These are phyloP conservation scores for Xerocomus brunneocitrinus DNA, from an alignment of 768 basidiomycete genomes.

Conservation along the genomic window DNA sequence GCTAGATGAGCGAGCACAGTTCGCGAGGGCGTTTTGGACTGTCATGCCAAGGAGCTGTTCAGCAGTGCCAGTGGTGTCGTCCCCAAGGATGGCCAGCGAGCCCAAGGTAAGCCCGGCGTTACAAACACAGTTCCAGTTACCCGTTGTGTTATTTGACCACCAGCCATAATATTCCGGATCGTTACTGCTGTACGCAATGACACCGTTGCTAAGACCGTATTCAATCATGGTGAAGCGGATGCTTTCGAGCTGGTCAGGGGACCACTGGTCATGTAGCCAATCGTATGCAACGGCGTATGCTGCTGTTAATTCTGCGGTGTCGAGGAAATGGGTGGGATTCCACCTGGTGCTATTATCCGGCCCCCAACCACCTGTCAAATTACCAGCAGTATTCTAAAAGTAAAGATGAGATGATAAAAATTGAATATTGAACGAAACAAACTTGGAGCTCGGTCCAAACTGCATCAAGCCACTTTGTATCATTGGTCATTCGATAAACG, in stretches of 20 bases:
- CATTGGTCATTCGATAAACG: conserved; percentile 84
- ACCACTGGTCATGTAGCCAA: conserved; percentile 89
- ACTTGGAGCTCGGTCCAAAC: conserved; percentile 81
- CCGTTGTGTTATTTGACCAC: conserved; percentile 71
- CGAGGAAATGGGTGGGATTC: conserved; percentile 91
- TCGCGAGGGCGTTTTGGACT: conserved; percentile 66
- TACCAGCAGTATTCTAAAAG: conserved; percentile 64
- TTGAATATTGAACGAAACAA: conserved; percentile 24
- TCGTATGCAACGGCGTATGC: conserved; percentile 94
- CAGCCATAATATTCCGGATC: conserved; percentile 50
- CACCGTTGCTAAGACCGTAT: conserved; percentile 71
- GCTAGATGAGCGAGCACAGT: conserved; percentile 62
- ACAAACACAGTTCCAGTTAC: conserved; percentile 99
- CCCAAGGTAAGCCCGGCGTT: conserved; percentile 88
- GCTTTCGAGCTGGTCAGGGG: conserved; percentile 58
- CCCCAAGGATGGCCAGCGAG: conserved; percentile 83
- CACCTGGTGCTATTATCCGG: conserved; percentile 58
- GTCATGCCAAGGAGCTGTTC: conserved; percentile 60
- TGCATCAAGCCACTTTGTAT: conserved; percentile 88
- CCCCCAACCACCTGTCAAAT: conserved; percentile 63
- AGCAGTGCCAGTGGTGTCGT: conserved; percentile 74
- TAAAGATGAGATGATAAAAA: background rate
- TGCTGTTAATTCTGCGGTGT: conserved; percentile 82
- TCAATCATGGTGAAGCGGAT: conserved; percentile 71
- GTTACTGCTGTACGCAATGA: conserved; percentile 43